Evolutionary conservation across 805 yeast genomes (phyloP).

Genomic region (Cyberlindnera americana): DNA sequence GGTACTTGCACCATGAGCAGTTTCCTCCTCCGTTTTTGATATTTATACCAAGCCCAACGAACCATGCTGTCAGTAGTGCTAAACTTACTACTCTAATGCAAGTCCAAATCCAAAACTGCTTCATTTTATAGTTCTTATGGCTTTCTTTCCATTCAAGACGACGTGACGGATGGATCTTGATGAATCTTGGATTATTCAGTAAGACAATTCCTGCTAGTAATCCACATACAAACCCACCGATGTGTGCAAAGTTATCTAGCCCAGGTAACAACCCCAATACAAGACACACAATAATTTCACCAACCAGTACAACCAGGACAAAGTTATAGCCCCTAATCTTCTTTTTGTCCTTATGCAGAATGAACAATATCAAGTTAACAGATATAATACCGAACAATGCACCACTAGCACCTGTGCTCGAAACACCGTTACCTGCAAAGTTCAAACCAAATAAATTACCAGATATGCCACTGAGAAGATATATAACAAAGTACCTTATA

Average conservation of each 20-base stretch:
- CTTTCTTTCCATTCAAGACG: conserved; percentile 15
- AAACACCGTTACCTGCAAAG: conserved; percentile 62
- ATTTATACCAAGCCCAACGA: conserved; percentile 45
- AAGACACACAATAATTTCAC: conserved; percentile 55
- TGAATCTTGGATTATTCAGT: conserved; percentile 53
- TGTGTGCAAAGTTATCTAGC: conserved; percentile 68
- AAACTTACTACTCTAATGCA: conserved; percentile 42
- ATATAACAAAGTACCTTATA: conserved; percentile 49
- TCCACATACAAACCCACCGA: conserved; percentile 72
- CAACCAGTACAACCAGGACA: conserved; percentile 44
- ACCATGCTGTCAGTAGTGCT: conserved; percentile 46
- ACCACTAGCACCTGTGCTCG: conserved; percentile 71
- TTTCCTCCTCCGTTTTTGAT: conserved; percentile 47
- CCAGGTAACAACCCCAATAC: conserved; percentile 71
- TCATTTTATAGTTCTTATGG: conserved; percentile 30
- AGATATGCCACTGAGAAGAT: conserved; percentile 57
- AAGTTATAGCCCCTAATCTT: conserved; percentile 44
- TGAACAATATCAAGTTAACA: conserved; percentile 49
- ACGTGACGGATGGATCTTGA: conserved; percentile 19
- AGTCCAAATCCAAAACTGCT: conserved; percentile 50
- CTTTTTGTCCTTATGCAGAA: conserved; percentile 49
- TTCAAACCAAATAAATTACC: conserved; percentile 70
- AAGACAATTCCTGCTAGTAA: conserved; percentile 45
- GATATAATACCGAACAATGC: conserved; percentile 69
- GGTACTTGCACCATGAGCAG: conserved; percentile 72